A percentile compares a stretch with the other conserved stretches of the same genome.
These are phyloP conservation scores for Pseudocohnilembus persalinus DNA, from an alignment of 169 alveolate genomes.

Conservation along the genomic window DNA sequence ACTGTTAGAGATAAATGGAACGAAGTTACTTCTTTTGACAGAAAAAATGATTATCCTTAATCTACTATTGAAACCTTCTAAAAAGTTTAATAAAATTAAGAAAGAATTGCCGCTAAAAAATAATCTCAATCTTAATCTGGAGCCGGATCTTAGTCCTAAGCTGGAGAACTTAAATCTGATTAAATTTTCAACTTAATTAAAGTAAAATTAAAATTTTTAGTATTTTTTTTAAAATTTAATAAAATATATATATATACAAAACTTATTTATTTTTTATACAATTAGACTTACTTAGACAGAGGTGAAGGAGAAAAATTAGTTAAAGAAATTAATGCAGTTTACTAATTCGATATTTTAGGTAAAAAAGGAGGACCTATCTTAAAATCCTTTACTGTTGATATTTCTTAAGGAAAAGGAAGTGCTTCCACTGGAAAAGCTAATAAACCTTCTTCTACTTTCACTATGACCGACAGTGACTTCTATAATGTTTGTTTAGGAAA, in stretches of 20 bases:
- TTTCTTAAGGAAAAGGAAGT: constrained; percentile 51
- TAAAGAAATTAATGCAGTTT: constrained; percentile 50
- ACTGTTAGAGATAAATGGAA: constrained; percentile 47
- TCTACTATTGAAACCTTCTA: constrained; percentile 23
- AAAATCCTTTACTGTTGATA: constrained; percentile 51
- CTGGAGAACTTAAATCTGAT: constrained; percentile 24
- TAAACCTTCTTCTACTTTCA: constrained; percentile 61
- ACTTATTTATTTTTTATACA: background rate
- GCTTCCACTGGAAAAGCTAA: constrained; percentile 37
- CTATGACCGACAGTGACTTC: constrained; percentile 70
- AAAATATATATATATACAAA: too few relatives aligned
- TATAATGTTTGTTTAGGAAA: constrained; percentile 68
- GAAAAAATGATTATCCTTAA: constrained; percentile 17
- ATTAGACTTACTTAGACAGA: constrained; percentile 46
- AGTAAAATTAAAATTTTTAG: background rate
- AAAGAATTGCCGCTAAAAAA: constrained; percentile 37
- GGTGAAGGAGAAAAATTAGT: constrained; percentile 60
- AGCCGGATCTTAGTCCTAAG: background rate
- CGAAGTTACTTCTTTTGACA: background rate
- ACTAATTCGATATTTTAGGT: constrained; percentile 49
- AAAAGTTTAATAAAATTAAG: constrained; percentile 37
- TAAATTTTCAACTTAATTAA: constrained; percentile 60
- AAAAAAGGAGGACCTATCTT: constrained; percentile 58
- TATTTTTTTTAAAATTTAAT: too few relatives aligned
- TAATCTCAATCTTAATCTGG: constrained; percentile 32